Percentiles rank a stretch among this genome's conserved stretches.
Evolutionary conservation across 768 basidiomycete species (phyloP).

Genomic region (Xerocomellus intermedius): DNA sequence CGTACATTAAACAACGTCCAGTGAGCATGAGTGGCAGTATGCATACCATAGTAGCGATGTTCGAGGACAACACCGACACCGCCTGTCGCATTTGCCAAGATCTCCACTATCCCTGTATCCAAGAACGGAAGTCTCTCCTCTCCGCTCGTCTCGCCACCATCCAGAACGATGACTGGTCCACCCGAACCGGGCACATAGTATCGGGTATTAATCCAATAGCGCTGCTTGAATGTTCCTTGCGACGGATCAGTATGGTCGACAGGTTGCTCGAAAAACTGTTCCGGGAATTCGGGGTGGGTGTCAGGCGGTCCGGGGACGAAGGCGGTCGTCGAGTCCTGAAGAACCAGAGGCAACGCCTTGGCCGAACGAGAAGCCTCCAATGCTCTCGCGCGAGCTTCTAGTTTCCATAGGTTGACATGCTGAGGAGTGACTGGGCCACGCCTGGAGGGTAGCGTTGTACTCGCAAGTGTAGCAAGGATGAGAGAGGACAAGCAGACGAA

Average conservation of each 20-base stretch:
- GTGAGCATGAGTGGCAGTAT: background rate
- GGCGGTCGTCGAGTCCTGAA: conserved; percentile 19
- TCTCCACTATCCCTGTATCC: conserved; percentile 83
- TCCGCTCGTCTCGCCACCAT: conserved; percentile 92
- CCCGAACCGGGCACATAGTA: conserved; percentile 70
- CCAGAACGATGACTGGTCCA: conserved; percentile 86
- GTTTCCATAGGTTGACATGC: conserved; percentile 63
- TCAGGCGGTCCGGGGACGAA: conserved; percentile 6
- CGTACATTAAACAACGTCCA: background rate
- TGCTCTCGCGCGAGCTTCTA: conserved; percentile 32
- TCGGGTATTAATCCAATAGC: conserved; percentile 89
- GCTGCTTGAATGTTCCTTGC: conserved; percentile 71
- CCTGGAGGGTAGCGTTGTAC: conserved; percentile 8
- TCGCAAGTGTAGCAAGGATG: conserved; percentile 6
- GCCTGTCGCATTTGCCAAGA: conserved; percentile 78
- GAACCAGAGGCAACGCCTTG: conserved; percentile 17
- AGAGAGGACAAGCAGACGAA: conserved; percentile 13
- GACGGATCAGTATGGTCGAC: conserved; percentile 73
- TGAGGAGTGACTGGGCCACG: conserved; percentile 45
- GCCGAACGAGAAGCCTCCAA: conserved; percentile 13
- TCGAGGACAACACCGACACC: conserved; percentile 91
- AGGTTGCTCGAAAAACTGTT: conserved; percentile 78
- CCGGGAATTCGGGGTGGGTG: conserved; percentile 43
- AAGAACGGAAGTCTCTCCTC: conserved; percentile 53
- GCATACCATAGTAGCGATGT: conserved; percentile 82